Evolutionary conservation across 1,284 basidiomycete species (phyloP), one percentile per base, ranked within the genome.

Genomic region (Ceratobasidium sp.): DNA sequence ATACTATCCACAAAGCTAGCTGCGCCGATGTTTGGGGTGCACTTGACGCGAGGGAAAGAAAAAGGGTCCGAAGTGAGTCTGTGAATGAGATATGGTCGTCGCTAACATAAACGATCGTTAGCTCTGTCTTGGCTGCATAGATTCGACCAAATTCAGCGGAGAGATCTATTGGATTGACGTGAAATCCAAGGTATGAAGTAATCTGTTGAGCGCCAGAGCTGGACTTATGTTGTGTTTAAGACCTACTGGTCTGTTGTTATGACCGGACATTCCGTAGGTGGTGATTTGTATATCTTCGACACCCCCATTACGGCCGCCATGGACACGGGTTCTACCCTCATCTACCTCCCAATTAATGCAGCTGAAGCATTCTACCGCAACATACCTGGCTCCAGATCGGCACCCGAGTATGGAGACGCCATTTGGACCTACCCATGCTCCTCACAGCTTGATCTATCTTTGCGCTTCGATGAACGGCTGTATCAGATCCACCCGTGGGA

Each of bases 271-370:
- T 77, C 77, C 14, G 80, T 84, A 18, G 76, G 72, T 3, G 71
- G 75, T 2, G 58, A 39, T n/a, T 32, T 67, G 2, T 73, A 58
- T 36, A 14, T 57, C 14, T 57, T 18, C 53, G 39, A 61, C 64
- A 45, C 48, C 30, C 57, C 23, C n/a, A 36, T 53, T 50, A 58
- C 72, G 3, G 67, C 89, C 86, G 85, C 85, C 21, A 83, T 89
- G 72, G 88, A 89, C 76, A 88, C 87, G 0, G 88, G 89, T 8
- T 87, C 87, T 0, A 85, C 86, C 4, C 80, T 88, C 34, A 85
- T 88, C 50, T 88, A 89, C 77, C 60, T 88, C 6, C 85, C 87
- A 0, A 75, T 79, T 28, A 41, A 74, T 0, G 73, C 84, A 18
- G 83, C 83, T 0, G 64, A 77, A 0, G 67, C 77, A 5, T 81